Conservation (phyloP, 352 stramenopile species). For the Blastocystis sp. region DNA sequence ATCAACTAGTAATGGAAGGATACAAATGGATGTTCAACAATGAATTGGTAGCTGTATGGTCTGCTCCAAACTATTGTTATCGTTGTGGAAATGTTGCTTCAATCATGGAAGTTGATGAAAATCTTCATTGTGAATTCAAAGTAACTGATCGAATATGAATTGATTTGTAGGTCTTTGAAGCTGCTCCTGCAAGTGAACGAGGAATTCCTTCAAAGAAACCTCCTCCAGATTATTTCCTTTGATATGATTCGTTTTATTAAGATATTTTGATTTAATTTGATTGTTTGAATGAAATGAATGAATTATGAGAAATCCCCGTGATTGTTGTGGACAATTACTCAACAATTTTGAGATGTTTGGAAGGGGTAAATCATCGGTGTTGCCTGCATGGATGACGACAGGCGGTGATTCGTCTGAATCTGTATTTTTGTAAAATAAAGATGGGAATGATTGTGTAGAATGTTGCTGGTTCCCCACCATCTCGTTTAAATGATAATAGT, state of each 20-base stretch:
- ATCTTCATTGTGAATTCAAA: conserved; percentile 75
- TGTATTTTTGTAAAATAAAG: not conserved
- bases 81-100: no score
- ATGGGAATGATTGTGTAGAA: not conserved
- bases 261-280: not conserved
- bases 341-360: conserved; percentile 39
- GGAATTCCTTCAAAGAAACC: conserved; percentile 57
- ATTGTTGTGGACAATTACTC: no score
- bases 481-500: not conserved
- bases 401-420: not conserved
- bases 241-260: not conserved
- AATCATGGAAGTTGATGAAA: no score
- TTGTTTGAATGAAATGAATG: conserved; percentile 12
- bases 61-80: no score
- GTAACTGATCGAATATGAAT: conserved; percentile 93
- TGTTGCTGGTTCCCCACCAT: not conserved
- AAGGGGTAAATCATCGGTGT: conserved; percentile 35
- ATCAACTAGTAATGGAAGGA: no score
- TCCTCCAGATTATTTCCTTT: conserved; percentile 63
- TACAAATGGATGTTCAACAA: no score
- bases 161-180: conserved; percentile 66
- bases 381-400: conserved; percentile 41
- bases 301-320: no score
- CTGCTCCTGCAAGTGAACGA: conserved; percentile 21
- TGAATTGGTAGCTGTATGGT: no score